Percentiles rank a stretch among this genome's conserved stretches.
These are phyloP conservation scores for Phytophthora aleatoria DNA, from an alignment of 352 stramenopile genomes.

Conservation along the genomic window DNA sequence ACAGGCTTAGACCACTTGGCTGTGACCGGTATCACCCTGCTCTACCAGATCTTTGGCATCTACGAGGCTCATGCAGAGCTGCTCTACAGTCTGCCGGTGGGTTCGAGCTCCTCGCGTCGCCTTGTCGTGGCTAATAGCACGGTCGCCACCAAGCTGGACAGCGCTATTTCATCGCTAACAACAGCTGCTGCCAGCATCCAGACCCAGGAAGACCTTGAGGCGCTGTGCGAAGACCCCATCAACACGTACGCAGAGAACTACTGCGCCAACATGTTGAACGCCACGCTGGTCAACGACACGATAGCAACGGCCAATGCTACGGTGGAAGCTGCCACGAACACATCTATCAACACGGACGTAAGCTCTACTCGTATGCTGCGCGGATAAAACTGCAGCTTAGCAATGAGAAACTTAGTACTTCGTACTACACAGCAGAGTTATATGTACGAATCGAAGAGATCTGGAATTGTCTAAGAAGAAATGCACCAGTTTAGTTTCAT, in stretches of 20 bases:
- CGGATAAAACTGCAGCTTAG: neutral
- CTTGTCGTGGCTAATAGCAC: constrained; percentile 17
- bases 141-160: constrained; percentile 25
- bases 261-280: constrained; percentile 36
- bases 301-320: constrained; percentile 30
- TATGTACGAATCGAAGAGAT: too few relatives aligned
- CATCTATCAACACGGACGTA: constrained; percentile 20
- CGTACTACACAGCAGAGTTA: too few relatives aligned
- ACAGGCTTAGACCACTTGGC: constrained; percentile 49
- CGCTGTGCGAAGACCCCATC: constrained; percentile 34
- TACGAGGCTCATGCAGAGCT: constrained; percentile 46
- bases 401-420: too few relatives aligned
- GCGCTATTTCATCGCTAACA: constrained; percentile 45
- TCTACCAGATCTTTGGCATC: constrained; percentile 45
- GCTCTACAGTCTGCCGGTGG: constrained; percentile 39
- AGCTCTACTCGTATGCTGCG: constrained; percentile 19
- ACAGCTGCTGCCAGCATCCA: constrained; percentile 37
- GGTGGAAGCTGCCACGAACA: constrained; percentile 28
- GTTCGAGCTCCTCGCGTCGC: constrained; percentile 25
- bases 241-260: constrained; percentile 42
- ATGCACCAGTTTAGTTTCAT: too few relatives aligned
- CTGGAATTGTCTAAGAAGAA: too few relatives aligned
- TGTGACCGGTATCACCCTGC: constrained; percentile 46
- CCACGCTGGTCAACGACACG: constrained; percentile 26
- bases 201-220: constrained; percentile 41